These are phyloP conservation scores for Shiraia bambusicola DNA, from an alignment of 2,329 filamentous ascomycete genomes.

Conservation along the genomic window DNA sequence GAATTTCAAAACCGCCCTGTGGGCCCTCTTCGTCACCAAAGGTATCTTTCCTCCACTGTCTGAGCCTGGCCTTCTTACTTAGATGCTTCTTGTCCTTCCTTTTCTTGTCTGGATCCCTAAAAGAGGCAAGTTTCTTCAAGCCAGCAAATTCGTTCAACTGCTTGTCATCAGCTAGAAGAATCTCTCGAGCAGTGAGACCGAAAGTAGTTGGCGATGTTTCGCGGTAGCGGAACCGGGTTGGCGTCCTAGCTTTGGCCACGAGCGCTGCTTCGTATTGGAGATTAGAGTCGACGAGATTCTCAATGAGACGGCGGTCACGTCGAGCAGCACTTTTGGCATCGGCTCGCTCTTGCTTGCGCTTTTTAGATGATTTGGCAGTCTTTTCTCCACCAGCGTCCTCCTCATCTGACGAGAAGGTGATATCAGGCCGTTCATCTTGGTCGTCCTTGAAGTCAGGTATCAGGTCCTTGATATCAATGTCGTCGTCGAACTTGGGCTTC, in stretches of 20 bases:
- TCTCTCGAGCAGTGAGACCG: slow-evolving; percentile 85
- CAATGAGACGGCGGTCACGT: slow-evolving; percentile 78
- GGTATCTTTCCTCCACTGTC: slow-evolving; percentile 77
- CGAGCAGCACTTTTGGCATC: slow-evolving; percentile 72
- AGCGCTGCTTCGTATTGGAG: slow-evolving; percentile 71
- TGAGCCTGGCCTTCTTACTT: slow-evolving; percentile 86
- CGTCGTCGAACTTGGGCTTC: slow-evolving; percentile 93
- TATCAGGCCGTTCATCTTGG: slow-evolving; percentile 70
- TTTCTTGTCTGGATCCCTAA: slow-evolving; percentile 88
- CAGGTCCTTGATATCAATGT: slow-evolving; percentile 94
- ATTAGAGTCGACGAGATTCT: slow-evolving; percentile 79
- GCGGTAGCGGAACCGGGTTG: slow-evolving; percentile 78
- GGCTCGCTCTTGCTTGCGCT: slow-evolving; percentile 50
- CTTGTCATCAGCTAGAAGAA: slow-evolving; percentile 83
- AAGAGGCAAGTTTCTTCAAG: slow-evolving; percentile 90
- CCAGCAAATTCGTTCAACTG: slow-evolving; percentile 88
- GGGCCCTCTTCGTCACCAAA: slow-evolving; percentile 63
- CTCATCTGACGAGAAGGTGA: slow-evolving; percentile 61
- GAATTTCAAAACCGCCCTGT: slow-evolving; percentile 44
- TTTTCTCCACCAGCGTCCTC: slow-evolving; percentile 49
- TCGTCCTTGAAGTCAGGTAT: slow-evolving; percentile 81
- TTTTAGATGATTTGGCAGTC: slow-evolving; percentile 46
- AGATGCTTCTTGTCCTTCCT: slow-evolving; percentile 81
- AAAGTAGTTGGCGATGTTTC: slow-evolving; percentile 90
- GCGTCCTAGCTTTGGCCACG: slow-evolving; percentile 53